phyloP scores from a whole-genome alignment of 371 early-diverging fungal genomes.

The Mortierella sp. region DNA sequence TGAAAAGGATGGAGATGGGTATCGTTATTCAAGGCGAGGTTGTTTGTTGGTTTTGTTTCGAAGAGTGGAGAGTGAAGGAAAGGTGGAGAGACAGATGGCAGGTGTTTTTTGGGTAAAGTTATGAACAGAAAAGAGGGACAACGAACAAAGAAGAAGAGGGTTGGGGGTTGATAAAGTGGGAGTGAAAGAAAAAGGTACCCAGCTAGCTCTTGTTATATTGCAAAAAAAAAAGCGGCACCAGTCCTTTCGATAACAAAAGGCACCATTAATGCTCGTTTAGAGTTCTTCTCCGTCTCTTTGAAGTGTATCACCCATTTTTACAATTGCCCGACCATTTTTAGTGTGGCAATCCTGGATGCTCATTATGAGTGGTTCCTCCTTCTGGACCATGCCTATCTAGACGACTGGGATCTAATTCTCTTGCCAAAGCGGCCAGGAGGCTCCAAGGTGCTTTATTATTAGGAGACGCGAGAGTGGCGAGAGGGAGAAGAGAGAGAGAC shows the following conservation, averaged over 20 bases:
- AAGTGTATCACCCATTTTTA: not conserved
- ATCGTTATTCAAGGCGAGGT: not conserved
- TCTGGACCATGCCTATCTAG: too few relatives aligned
- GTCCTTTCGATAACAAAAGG: not conserved
- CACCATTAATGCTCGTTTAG: too few relatives aligned
- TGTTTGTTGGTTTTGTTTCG: not conserved
- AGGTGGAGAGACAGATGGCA: not conserved
- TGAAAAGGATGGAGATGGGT: not conserved
- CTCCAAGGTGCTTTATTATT: too few relatives aligned
- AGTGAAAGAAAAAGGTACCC: not conserved
- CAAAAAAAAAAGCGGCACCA: not conserved
- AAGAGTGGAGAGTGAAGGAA: not conserved
- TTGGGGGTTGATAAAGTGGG: not conserved
- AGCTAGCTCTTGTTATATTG: not conserved
- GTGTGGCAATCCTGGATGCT: not conserved
- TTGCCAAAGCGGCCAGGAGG: too few relatives aligned
- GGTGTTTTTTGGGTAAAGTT: not conserved
- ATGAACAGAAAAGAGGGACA: not conserved
- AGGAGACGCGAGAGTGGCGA: not conserved
- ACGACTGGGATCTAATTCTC: too few relatives aligned
- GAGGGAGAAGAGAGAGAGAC: not conserved
- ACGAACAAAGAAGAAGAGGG: not conserved
- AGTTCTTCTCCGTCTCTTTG: not conserved
- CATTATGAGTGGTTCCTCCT: too few relatives aligned
- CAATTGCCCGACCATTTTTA: not conserved